Evolutionary conservation across 768 basidiomycete genomes (phyloP).

Genomic region (Calocera viscosa): DNA sequence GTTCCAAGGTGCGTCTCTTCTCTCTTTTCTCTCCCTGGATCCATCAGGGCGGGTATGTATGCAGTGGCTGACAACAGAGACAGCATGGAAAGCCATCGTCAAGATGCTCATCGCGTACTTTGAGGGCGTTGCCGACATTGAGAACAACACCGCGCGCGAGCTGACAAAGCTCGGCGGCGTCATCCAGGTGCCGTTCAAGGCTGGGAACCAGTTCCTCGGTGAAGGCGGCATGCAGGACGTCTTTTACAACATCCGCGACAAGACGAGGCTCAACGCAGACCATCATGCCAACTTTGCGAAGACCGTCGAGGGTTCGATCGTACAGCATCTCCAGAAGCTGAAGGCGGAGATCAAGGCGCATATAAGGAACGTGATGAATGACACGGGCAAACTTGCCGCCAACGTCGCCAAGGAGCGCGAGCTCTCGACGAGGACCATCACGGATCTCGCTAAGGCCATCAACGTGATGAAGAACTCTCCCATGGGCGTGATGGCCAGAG

Average conservation of each 20-base stretch:
- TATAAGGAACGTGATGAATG: slow-evolving; percentile 93
- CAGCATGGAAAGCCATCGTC: slow-evolving; percentile 88
- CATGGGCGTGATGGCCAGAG: slow-evolving; percentile 62
- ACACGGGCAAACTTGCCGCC: slow-evolving; percentile 83
- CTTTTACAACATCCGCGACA: slow-evolving; percentile 85
- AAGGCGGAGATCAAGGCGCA: slow-evolving; percentile 92
- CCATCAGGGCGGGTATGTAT: neutral
- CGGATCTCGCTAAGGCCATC: slow-evolving; percentile 75
- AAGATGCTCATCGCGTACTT: slow-evolving; percentile 93
- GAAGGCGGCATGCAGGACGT: slow-evolving; percentile 84
- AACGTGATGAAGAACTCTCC: slow-evolving; percentile 94
- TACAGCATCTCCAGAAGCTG: slow-evolving; percentile 95
- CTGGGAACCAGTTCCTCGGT: slow-evolving; percentile 96
- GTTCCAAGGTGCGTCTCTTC: slow-evolving; percentile 22
- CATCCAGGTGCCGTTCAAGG: slow-evolving; percentile 91
- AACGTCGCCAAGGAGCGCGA: slow-evolving; percentile 90
- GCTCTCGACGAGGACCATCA: slow-evolving; percentile 67
- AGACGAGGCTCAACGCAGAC: slow-evolving; percentile 84
- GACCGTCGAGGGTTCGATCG: slow-evolving; percentile 92
- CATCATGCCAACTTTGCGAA: slow-evolving; percentile 92
- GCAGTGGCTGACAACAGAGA: neutral
- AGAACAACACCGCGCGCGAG: slow-evolving; percentile 88
- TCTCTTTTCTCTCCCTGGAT: too few relatives aligned
- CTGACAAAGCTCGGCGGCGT: slow-evolving; percentile 86
- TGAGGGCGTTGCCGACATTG: slow-evolving; percentile 73